phyloP scores from a whole-genome alignment of 352 stramenopile species.

The Phytophthora pini region DNA sequence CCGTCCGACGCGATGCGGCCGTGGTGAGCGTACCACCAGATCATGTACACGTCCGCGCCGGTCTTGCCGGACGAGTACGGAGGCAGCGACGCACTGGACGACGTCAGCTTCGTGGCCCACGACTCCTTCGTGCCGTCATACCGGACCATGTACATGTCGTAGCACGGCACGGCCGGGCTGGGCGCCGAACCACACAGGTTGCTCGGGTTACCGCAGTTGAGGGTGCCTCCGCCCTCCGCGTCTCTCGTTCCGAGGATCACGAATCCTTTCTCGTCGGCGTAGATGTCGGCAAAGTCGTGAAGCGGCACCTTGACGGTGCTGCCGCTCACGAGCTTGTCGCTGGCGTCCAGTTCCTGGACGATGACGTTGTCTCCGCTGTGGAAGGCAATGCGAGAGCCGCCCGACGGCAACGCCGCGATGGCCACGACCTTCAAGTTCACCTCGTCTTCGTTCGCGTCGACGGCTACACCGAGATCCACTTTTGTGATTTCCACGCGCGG shows the following conservation, averaged over 20 bases:
- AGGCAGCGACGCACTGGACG: conserved; percentile 51
- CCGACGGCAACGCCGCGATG: conserved; percentile 46
- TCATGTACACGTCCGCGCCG: conserved; percentile 58
- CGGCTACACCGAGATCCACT: conserved; percentile 43
- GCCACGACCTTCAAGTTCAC: conserved; percentile 54
- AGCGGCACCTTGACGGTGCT: conserved; percentile 40
- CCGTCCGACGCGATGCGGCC: conserved; percentile 61
- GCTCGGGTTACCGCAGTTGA: conserved; percentile 59
- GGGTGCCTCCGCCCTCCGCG: conserved; percentile 51
- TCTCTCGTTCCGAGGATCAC: conserved; percentile 58
- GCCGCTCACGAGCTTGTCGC: conserved; percentile 49
- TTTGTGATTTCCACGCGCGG: conserved; percentile 46
- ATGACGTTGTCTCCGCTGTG: conserved; percentile 53
- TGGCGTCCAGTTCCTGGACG: conserved; percentile 52
- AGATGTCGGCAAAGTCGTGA: conserved; percentile 62
- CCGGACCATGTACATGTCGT: conserved; percentile 66
- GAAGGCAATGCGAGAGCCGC: conserved; percentile 57
- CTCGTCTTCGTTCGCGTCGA: conserved; percentile 55
- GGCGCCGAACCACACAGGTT: conserved; percentile 68
- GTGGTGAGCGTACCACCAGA: conserved; percentile 74
- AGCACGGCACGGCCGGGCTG: conserved; percentile 56
- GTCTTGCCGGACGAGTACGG: conserved; percentile 55
- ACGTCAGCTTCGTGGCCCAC: conserved; percentile 67
- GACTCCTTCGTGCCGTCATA: conserved; percentile 54
- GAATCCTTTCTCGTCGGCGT: conserved; percentile 61